Base-by-base conservation (phyloP, 2,329 filamentous ascomycete genomes). In the Graphilbum ipis-grandicollis region DNA sequence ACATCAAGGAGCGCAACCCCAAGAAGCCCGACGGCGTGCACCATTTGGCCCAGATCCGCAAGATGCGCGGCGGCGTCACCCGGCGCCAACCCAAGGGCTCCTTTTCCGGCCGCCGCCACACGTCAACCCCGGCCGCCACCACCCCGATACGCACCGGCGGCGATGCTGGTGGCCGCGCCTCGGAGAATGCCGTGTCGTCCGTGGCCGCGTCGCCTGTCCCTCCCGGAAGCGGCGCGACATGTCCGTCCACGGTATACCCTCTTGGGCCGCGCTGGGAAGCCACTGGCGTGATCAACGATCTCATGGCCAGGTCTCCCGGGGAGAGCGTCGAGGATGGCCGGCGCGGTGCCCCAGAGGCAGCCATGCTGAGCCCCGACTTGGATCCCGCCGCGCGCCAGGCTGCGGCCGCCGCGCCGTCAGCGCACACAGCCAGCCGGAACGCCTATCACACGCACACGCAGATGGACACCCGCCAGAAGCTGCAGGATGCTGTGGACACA, bases 1-100 rank as follows among this genome's bases (percentile, higher is more conserved):
- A 92, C 56, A 86, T 94, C 50, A 86, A 85, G 52, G 79, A 85
- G 41, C 92, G 85, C 60, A 94, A 94, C 54, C 84, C 88, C 2
- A 90, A 86, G 56, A 68, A 77, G 2, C 62, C 79, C 7, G 88
- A 96, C 57, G 86, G 86, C 35, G 60, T 93, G 33, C 88, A 96
- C 57, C 68, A 93, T 59, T 82, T 94, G 40, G 82, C 88, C 8
- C 82, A 83, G 55, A 96, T 96, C 49, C 71, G 72, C 46, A 82
- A 79, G 56, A 62, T 93, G 49, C 74, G 88, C 37, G 82, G 83
- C 32, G 71, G 74, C 42, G 93, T 96, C 55, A 96, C 88, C 19
- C 68, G 88, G 44, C 70, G 88, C 41, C 84, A 93, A 52, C 76
- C 83, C 2, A 71, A 82, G 48, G 72, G 68, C 39, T 75, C 75